Base-by-base conservation (phyloP, 108 stramenopile genomes). In the Heterococcus sp. region DNA sequence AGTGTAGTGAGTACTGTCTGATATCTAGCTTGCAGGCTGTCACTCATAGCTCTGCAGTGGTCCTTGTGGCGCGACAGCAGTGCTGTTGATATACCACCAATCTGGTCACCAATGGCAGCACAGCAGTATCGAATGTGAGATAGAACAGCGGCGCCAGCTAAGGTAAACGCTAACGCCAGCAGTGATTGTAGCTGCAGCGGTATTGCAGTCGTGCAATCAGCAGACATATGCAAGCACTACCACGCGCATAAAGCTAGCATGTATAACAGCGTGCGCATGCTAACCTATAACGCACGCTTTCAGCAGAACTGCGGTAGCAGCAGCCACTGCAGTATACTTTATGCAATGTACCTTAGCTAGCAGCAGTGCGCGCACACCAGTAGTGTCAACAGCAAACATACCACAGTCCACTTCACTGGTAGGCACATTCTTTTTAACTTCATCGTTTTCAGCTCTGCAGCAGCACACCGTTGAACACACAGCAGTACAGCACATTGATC, bases 371-470 rank as follows among this genome's bases (percentile, higher is more conserved):
- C 21, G 31, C 63, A 32, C 69, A 11, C 32, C 37, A 39, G 84
- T 79, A n/a, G 85, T 78, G 29, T 87, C 66, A 2, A 91, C 82
- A 35, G 40, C 33, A 65, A 88, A 90, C 33, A 88, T 68, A 2
- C 91, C 91, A 31, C 85, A 73, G 32, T 75, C 69, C 58, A 89
- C 37, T n/a, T 76, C 68, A 8, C 3, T 1, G 37, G 68, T 40
- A 3, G 88, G 88, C n/a, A n/a, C n/a, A n/a, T n/a, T n/a, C n/a
- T n/a, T n/a, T n/a, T n/a, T n/a, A n/a, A n/a, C n/a, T n/a, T n/a
- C n/a, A n/a, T n/a, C n/a, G n/a, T n/a, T n/a, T n/a, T n/a, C n/a
- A n/a, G n/a, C n/a, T n/a, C n/a, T n/a, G n/a, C n/a, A n/a, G n/a
- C n/a, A n/a, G n/a, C n/a, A n/a, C n/a, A n/a, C n/a, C n/a, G n/a